phyloP scores from a whole-genome alignment of 495 filamentous ascomycete species.

The Cercophora sp. region DNA sequence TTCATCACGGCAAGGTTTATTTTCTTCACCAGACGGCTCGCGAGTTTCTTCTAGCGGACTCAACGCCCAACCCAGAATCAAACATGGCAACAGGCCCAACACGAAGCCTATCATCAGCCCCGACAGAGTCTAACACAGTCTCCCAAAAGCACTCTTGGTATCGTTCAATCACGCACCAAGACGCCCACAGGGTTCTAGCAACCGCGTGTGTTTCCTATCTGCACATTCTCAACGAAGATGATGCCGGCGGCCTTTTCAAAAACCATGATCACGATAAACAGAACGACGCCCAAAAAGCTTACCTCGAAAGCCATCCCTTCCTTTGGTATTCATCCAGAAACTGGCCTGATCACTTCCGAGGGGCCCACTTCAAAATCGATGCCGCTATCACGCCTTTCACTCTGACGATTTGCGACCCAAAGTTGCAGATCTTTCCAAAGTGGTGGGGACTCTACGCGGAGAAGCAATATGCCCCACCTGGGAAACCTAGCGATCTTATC shows the following conservation, averaged over 20 bases:
- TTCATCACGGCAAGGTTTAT: constrained; percentile 22
- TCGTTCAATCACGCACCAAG: not conserved
- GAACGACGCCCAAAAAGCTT: not conserved
- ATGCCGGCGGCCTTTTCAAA: not conserved
- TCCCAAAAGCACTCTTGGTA: not conserved
- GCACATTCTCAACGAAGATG: not conserved
- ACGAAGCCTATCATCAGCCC: no score
- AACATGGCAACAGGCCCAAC: no score
- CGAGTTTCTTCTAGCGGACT: constrained; percentile 20
- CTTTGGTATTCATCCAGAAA: not conserved
- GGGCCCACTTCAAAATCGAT: not conserved
- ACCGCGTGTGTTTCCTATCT: not conserved
- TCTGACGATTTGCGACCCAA: not conserved
- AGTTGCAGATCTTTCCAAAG: not conserved
- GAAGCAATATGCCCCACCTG: not conserved
- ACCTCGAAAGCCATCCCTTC: not conserved
- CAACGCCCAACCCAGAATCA: not conserved
- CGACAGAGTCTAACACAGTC: not conserved
- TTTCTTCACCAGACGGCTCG: constrained; percentile 29
- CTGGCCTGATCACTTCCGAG: not conserved
- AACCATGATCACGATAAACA: not conserved
- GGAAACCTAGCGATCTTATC: not conserved
- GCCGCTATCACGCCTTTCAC: not conserved
- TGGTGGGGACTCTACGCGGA: not conserved
- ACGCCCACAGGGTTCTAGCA: not conserved